Conservation (phyloP, 148 eudicot genomes). For the Cornus kousa region DNA sequence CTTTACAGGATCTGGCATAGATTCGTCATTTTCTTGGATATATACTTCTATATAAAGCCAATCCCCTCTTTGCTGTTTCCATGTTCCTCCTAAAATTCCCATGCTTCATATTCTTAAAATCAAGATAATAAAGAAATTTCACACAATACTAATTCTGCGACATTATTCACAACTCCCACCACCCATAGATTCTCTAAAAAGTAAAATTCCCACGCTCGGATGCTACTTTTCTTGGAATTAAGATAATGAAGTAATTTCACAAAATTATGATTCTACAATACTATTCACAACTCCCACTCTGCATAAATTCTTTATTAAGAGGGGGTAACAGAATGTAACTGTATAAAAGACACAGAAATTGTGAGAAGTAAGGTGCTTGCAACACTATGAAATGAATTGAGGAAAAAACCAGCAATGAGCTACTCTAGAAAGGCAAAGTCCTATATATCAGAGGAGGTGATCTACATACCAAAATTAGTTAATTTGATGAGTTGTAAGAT, state of each 20-base stretch:
- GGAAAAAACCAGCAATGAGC: too few species aligned
- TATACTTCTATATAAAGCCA: not conserved
- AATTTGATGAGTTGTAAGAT: too few species aligned
- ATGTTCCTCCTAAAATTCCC: not conserved
- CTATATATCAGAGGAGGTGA: too few species aligned
- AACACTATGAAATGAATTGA: too few species aligned
- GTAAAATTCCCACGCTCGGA: not conserved
- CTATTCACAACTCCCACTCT: not conserved
- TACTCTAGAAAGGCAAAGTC: too few species aligned
- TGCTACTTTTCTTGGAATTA: not conserved
- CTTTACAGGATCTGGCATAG: not conserved
- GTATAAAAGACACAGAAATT: too few species aligned
- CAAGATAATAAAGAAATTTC: not conserved
- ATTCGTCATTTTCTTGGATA: not conserved
- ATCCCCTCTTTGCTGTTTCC: not conserved
- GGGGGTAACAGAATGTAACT: too few species aligned
- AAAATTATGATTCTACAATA: too few species aligned
- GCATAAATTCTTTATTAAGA: not conserved
- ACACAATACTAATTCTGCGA: not conserved
- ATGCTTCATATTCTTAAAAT: not conserved
- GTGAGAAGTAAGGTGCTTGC: not conserved
- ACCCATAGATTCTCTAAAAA: not conserved
- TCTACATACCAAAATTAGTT: too few species aligned
- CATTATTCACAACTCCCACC: not conserved
- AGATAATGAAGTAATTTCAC: not conserved